These are phyloP conservation scores for Lophium mytilinum DNA, from an alignment of 495 filamentous ascomycete genomes.

Conservation along the genomic window DNA sequence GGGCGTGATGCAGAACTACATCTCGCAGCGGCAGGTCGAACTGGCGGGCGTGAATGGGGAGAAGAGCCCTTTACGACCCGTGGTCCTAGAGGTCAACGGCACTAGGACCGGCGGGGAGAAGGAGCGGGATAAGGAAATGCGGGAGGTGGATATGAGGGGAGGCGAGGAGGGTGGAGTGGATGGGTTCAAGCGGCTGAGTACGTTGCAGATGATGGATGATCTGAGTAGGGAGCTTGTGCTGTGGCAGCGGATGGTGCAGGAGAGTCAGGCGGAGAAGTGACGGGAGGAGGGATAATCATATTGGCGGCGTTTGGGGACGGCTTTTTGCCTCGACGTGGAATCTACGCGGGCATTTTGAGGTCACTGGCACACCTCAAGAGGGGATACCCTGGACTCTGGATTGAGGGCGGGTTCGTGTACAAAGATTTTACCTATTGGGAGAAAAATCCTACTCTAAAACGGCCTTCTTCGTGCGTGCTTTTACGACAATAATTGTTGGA, in stretches of 20 bases:
- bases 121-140: not conserved
- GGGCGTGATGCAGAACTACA: conserved; percentile 77
- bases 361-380: no score
- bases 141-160: conserved; percentile 7
- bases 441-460: no score
- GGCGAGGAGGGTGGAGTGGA: conserved; percentile 12
- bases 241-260: conserved; percentile 30
- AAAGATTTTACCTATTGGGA: no score
- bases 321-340: no score
- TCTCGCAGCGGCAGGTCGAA: conserved; percentile 83
- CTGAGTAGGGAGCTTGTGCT: conserved; percentile 32
- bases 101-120: conserved; percentile 20
- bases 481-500: no score
- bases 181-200: conserved; percentile 27
- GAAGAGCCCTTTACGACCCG: conserved; percentile 18
- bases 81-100: conserved; percentile 25
- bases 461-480: no score
- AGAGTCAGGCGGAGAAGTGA: conserved; percentile 15
- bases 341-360: no score
- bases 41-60: conserved; percentile 58
- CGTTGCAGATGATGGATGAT: conserved; percentile 39
- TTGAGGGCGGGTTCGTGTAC: no score
- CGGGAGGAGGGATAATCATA: no score
- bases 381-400: no score
- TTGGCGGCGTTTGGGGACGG: no score